Evolutionary conservation across 176 grass and related monocot genomes (phyloP), one percentile per base, ranked within the genome.

Genomic region (Puccinellia tenuiflora): DNA sequence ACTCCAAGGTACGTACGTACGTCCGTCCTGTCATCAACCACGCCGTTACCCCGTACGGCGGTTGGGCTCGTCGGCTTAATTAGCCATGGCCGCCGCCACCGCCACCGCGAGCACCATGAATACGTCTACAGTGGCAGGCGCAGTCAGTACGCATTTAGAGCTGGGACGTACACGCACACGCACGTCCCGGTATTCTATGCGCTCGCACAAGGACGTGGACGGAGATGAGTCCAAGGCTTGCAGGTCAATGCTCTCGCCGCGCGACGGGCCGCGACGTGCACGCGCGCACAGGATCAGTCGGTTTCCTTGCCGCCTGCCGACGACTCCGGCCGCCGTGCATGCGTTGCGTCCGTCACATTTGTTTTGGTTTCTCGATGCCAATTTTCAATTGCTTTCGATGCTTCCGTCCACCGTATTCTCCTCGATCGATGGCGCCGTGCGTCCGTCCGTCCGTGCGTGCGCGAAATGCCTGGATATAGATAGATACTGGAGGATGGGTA

Each of bases 1-100:
- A 89, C 89, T 89, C 89, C 65, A 94, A 94, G 92, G 92, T 94
- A 84, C 69, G 40, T 17, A 16, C 4, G 3, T 9, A 60, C 56
- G n/a, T 22, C 59, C 39, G 35, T 24, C 34, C 1, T 12, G 1
- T 18, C 4, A 31, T 4, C 3, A 25, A 39, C 47, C 35, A 16
- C 26, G 4, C 40, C 33, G 33, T 34, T 10, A 45, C 43, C 10
- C 42, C 42, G 42, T 45, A 45, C 38, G 5, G 40, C 40, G 9
- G 40, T 42, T 42, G 40, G 1, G 40, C 40, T 42, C 40, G 10
- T 46, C 43, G 43, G 35, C 17, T 47, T 68, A 26, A 14, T 8
- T n/a, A 0, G 12, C 37, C 40, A 26, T 60, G 55, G 37, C 55
- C 54, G 51, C 51, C 50, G 53, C 67, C 67, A 43, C 38, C n/a